Percentiles rank a stretch among this genome's conserved stretches.
Conservation (phyloP, 495 filamentous ascomycete species). For the Aspergillus olivimuriae region DNA sequence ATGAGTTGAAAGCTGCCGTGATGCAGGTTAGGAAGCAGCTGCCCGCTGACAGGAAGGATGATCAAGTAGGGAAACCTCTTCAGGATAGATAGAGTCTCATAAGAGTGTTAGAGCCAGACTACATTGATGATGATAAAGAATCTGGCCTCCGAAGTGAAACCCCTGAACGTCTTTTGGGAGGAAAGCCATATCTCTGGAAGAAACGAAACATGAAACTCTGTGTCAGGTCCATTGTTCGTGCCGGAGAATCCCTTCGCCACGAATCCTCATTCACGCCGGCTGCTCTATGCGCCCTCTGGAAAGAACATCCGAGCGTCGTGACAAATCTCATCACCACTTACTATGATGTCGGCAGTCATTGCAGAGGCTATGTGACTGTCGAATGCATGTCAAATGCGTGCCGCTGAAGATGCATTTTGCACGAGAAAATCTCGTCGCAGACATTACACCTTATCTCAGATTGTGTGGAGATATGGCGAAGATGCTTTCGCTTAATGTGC, state of each 20-base stretch:
- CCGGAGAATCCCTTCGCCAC: slow-evolving; percentile 4
- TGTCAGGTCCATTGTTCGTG: slow-evolving; percentile 2
- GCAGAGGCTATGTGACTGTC: slow-evolving; percentile 15
- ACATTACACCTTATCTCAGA: slow-evolving; percentile 15
- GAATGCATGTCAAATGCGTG: slow-evolving; percentile 15
- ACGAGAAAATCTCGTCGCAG: slow-evolving; percentile 12
- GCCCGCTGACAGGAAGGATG: slow-evolving; percentile 2
- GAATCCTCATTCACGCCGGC: slow-evolving; percentile 1
- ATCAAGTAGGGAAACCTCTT: slow-evolving; percentile 4
- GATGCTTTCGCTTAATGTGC: slow-evolving; percentile 37
- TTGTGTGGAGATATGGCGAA: slow-evolving; percentile 16
- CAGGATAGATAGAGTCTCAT: slow-evolving; percentile 2
- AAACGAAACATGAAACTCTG: slow-evolving; percentile 3
- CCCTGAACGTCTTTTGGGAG: slow-evolving; percentile 5
- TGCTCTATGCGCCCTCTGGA: slow-evolving; percentile 3
- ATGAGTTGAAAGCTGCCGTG: slow-evolving; percentile 2
- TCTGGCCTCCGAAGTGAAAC: slow-evolving; percentile 5
- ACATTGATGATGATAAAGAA: slow-evolving; percentile 4
- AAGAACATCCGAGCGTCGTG: slow-evolving; percentile 4
- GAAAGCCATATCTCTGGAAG: slow-evolving; percentile 6
- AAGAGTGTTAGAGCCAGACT: slow-evolving; percentile 5
- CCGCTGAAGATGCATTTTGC: slow-evolving; percentile 16
- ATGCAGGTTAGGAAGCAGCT: slow-evolving; percentile 4
- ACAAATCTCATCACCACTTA: slow-evolving; percentile 3
- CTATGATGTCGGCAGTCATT: slow-evolving; percentile 4